Base-by-base conservation (phyloP, 805 yeast genomes). In the Candida namnaoensis region DNA sequence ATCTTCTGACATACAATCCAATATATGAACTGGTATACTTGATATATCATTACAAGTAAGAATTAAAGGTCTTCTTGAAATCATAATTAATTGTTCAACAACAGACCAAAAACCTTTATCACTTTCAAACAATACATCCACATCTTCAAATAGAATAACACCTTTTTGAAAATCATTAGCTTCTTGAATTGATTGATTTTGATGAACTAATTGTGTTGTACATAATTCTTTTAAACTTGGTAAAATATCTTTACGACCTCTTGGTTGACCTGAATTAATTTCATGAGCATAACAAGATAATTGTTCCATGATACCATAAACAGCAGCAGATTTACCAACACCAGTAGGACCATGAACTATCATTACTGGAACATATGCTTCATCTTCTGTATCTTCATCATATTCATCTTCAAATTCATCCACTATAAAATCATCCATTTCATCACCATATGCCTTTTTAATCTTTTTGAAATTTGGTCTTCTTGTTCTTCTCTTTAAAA, bases 41-140 rank as follows among this genome's bases (percentile, higher is more conserved):
- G 56, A 53, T 3, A 64, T 41, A 45, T 76, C 77, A 7, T 69
- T 63, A 52, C 90, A 83, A 0, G 88, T 81, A 12, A 87, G 46
- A 1, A 85, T 69, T 0, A 87, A 70, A 0, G 95, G 95, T 41
- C 90, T 63, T 48, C 86, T 67, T 0, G 87, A 71, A 14, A 73
- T 69, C 33, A 68, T 66, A 34, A 88, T 59, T 12, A 86, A 68
- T 38, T 76, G 80, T 37, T 72, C 74, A 3, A 88, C 69, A 2
- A 82, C 78, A 1, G 69, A 54, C 96, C 97, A 93, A 54, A 91
- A 90, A 2, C 78, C 78, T 43, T 74, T 76, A 52, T 93, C 98
- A 30, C 74, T 78, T 35, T 72, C 77, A 52, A 82, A 87, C 15
- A 90, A 57, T 10, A 86, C 66, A 56, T 91, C 96, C 35, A 85